phyloP scores from a whole-genome alignment of 495 filamentous ascomycete genomes.

The Penicillium silybi region DNA sequence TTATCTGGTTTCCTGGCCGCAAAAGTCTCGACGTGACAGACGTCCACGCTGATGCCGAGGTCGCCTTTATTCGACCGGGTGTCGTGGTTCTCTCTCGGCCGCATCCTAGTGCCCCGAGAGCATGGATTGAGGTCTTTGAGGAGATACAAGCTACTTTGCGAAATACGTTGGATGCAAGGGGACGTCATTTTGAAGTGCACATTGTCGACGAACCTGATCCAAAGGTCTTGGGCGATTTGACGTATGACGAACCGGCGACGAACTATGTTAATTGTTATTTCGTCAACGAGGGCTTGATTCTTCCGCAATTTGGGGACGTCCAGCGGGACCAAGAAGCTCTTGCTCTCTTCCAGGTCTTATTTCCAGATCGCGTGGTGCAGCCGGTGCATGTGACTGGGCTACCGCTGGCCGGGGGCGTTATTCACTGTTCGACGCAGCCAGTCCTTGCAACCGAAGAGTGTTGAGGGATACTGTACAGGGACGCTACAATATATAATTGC shows the following conservation, averaged over 20 bases:
- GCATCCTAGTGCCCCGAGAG: background rate
- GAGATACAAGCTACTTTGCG: conserved; percentile 13
- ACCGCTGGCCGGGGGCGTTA: conserved; percentile 15
- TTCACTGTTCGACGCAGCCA: conserved; percentile 23
- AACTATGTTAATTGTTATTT: conserved; percentile 29
- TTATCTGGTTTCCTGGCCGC: conserved; percentile 25
- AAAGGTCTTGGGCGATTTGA: background rate
- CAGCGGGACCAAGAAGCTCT: conserved; percentile 12
- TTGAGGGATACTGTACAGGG: too few species aligned
- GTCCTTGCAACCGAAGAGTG: too few species aligned
- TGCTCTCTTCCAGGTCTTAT: conserved; percentile 5
- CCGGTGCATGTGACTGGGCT: conserved; percentile 9
- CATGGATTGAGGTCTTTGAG: conserved; percentile 11
- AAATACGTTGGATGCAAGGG: conserved; percentile 14
- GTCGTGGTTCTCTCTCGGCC: conserved; percentile 19
- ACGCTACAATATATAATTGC: too few species aligned
- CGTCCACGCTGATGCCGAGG: conserved; percentile 20
- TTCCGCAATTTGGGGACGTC: conserved; percentile 22
- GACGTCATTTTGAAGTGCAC: conserved; percentile 13
- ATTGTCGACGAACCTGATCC: conserved; percentile 11
- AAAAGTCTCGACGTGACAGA: conserved; percentile 21
- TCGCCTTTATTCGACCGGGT: conserved; percentile 17
- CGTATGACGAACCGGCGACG: conserved; percentile 12
- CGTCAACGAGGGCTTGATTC: conserved; percentile 20
- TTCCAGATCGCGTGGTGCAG: conserved; percentile 8